A percentile compares a stretch with the other conserved stretches of the same genome.
phyloP scores from a whole-genome alignment of 164 flowering plant species.

The Chimonanthus salicifolius region DNA sequence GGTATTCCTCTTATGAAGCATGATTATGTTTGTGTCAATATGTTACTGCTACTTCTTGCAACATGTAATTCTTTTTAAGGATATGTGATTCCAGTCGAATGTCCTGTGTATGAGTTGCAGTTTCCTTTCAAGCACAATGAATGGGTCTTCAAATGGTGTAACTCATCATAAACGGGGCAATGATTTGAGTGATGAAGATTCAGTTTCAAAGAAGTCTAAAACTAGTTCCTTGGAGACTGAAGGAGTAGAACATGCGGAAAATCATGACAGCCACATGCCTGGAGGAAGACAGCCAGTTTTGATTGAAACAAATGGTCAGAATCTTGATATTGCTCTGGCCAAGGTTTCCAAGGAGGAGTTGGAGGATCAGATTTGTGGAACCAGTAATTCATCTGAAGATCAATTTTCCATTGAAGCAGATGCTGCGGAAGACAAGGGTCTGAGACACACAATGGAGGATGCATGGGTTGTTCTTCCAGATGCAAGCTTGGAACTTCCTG shows the following conservation, averaged over 20 bases:
- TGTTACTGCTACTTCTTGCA: too few relatives aligned
- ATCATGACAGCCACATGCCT: not conserved
- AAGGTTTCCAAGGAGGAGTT: not conserved
- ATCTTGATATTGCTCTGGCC: not conserved
- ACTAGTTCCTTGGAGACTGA: constrained; percentile 4
- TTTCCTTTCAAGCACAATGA: not conserved
- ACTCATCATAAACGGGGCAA: constrained; percentile 17
- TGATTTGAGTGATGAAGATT: constrained; percentile 7
- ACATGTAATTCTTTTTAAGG: too few relatives aligned
- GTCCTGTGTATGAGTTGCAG: constrained; percentile 6
- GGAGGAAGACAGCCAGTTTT: constrained; percentile 2
- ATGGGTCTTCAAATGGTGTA: constrained; percentile 1
- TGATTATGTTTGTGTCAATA: too few relatives aligned
- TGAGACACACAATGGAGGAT: constrained; percentile 83
- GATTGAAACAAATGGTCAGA: not conserved
- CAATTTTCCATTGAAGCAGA: constrained; percentile 47
- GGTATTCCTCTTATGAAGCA: too few relatives aligned
- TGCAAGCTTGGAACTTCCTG: constrained; percentile 43
- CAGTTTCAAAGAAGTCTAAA: constrained; percentile 19
- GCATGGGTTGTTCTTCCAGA: constrained; percentile 71
- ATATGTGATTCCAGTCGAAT: too few relatives aligned
- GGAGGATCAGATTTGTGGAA: constrained; percentile 6
- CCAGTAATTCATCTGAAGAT: constrained; percentile 5
- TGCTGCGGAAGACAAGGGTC: constrained; percentile 90
- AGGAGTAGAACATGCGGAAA: constrained; percentile 12